Evolutionary conservation across 2,329 filamentous ascomycete species (phyloP), one percentile per base, ranked within the genome.

Genomic region (Nigrospora oryzae): DNA sequence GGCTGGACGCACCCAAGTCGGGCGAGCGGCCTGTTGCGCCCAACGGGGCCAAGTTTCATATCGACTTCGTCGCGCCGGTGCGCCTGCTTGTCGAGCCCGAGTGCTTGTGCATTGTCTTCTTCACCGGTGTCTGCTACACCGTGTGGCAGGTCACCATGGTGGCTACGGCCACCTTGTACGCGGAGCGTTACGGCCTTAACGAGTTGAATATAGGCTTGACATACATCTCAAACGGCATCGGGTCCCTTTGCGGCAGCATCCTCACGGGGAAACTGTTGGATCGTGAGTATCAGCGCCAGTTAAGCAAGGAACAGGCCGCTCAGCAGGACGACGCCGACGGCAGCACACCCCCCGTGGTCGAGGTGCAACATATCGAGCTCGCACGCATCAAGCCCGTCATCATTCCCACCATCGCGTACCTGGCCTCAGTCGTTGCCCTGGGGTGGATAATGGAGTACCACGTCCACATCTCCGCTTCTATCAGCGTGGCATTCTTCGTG

Each of bases 271-370:
- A 23, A 6, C 19, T 23, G 19, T 23, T 23, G 19, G 19, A 23
- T 6, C 19, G 19, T 6, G 19, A 23, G 19, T 23, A 23, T 77
- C 70, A 89, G 89, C 60, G 94, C 86, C 60, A 72, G 79, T 7
- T 76, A 84, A 36, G 74, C 81, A 39, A 84, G 86, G 1, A 70
- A 67, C 40, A 71, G 73, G 31, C 66, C 83, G 14, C 79, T 80
- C 5, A 68, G 89, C 46, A 64, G 68, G 3, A 75, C 87, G 50
- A 75, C 77, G 49, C 73, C 69, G 46, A 79, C 76, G 50, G 76
- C 78, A 11, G 72, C 73, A 16, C 68, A 73, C 47, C 68, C 78
- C 51, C 61, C 77, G 39, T 23, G 19, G 4, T 4, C 19, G 57
- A 59, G 6, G 63, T 65, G 15, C 79, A 77, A 43, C 77, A 76